Evolutionary conservation across 441 rosid genomes (phyloP).

Genomic region (Croton laevigatus): DNA sequence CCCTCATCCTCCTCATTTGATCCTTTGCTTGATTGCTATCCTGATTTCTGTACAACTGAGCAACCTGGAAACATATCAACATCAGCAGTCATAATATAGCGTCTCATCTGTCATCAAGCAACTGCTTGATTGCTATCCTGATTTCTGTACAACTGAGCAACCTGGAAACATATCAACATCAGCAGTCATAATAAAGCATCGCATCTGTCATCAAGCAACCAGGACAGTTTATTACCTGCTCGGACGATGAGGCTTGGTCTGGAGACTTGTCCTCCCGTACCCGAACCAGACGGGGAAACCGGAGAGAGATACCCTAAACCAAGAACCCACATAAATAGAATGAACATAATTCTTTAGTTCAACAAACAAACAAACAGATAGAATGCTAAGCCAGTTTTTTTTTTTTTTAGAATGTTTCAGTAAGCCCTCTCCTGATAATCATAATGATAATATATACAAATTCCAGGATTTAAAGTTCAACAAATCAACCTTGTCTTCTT

Average conservation of each 20-base stretch:
- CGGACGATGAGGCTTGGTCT: constrained; percentile 77
- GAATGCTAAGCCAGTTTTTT: background rate
- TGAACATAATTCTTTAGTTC: background rate
- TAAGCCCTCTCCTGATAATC: no score
- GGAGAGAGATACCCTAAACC: constrained; percentile 72
- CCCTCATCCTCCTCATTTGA: constrained; percentile 60
- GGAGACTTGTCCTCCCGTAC: constrained; percentile 85
- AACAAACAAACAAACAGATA: background rate
- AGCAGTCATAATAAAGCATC: no score
- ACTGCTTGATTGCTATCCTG: constrained; percentile 67
- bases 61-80: constrained; percentile 50
- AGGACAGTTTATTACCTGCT: constrained; percentile 52
- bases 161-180: constrained; percentile 36
- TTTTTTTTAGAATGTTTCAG: no score
- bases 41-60: constrained; percentile 83
- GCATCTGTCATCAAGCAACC: background rate
- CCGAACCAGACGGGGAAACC: constrained; percentile 80
- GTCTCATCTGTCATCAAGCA: background rate
- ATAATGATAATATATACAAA: no score
- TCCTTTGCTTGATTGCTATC: constrained; percentile 62
- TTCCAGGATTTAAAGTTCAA: no score
- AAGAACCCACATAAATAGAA: constrained; percentile 15
- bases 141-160: constrained; percentile 84
- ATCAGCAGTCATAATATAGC: no score
- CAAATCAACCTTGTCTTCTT: constrained; percentile 64